Base-by-base conservation (phyloP, 2,329 filamentous ascomycete genomes). In the Fusarium napiforme region DNA sequence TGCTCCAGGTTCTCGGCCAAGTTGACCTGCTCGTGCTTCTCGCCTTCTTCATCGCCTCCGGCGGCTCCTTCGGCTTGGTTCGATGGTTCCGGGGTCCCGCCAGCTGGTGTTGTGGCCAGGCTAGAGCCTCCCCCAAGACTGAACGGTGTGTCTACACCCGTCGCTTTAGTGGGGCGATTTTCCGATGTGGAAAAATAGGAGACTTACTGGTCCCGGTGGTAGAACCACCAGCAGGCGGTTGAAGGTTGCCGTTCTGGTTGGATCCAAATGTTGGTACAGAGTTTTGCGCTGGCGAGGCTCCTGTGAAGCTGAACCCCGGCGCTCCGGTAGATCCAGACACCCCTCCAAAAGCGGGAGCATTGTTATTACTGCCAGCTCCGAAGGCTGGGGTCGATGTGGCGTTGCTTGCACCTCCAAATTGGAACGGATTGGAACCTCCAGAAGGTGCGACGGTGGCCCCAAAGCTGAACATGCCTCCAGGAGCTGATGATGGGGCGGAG, bases 1-100 rank as follows among this genome's bases (percentile, higher is more conserved):
- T 93, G 91, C 80, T 95, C 92, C 21, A 89, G 89, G 62, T 87
- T 88, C 72, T 88, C 86, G 59, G 91, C 91, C 75, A 96, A 87
- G 78, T 92, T 91, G 73, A 93, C 88, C 81, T 93, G 92, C 80
- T 91, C 88, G 68, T 93, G 87, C 78, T 88, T 87, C 78, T 89
- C 89, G 68, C 85, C 86, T 62, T 88, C 87, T 73, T 90, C 89
- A 32, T 81, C 79, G 45, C 67, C 78, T 43, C 73, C 74, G 53
- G 83, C 83, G 75, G 82, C 81, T 74, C 84, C 83, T 75, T 85
- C 84, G 74, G 82, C 80, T 69, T 84, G 82, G 67, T 84, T 81
- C 69, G 86, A 83, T 72, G 88, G 87, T 81, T 90, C 88, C 71
- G 88, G 88, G 57, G 88, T 90, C 73, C 88, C 87, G 73, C 84